These are phyloP conservation scores for Tulasnella sp. DNA, from an alignment of 768 basidiomycete species.

Conservation along the genomic window DNA sequence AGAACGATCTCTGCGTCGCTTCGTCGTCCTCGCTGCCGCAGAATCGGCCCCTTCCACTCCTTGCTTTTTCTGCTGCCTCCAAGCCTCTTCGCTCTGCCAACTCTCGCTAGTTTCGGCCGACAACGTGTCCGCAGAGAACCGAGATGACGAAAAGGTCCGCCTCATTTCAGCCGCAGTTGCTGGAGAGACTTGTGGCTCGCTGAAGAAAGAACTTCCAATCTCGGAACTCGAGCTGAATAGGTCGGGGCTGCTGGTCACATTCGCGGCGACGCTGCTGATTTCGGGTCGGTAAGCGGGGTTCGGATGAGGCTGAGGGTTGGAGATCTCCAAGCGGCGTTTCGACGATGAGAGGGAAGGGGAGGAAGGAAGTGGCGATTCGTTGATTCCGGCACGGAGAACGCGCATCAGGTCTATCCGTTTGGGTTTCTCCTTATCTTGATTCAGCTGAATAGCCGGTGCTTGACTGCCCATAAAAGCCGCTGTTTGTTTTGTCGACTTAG, in stretches of 20 bases:
- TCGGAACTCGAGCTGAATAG: neutral
- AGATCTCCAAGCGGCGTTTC: neutral
- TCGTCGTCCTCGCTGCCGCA: neutral
- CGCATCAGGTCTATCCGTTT: neutral
- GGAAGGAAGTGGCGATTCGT: neutral
- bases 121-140: conserved; percentile 3
- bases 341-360: neutral
- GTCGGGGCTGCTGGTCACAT: neutral
- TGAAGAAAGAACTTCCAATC: neutral
- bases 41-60: neutral
- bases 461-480: neutral
- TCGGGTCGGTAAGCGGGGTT: neutral
- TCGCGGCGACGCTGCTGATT: neutral
- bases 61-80: neutral
- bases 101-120: neutral
- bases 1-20: neutral
- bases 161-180: neutral
- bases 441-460: neutral
- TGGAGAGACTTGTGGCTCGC: neutral
- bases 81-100: conserved; percentile 10
- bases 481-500: neutral
- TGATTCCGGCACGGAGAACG: neutral
- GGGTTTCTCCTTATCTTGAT: neutral
- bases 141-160: neutral
- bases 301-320: neutral